Percentiles rank a stretch among this genome's conserved stretches.
Conservation (phyloP, 176 grass and related monocot species). For the Melocanna baccifera region DNA sequence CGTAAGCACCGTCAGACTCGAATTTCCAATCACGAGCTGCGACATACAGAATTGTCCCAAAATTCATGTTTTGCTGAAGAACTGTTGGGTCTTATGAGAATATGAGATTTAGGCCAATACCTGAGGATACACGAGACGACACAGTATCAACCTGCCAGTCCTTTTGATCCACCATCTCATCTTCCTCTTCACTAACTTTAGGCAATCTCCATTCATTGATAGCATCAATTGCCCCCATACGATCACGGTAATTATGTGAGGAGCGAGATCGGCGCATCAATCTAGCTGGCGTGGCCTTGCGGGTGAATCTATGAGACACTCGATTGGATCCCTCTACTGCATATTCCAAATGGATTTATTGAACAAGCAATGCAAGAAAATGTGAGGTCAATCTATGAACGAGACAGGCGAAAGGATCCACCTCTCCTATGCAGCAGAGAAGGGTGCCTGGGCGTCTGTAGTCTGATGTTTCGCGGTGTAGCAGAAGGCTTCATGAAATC, state of each 20-base stretch:
- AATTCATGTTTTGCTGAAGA: slow-evolving; percentile 21
- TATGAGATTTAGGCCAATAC: slow-evolving; percentile 37
- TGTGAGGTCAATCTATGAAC: background rate
- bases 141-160: slow-evolving; percentile 45
- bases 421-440: slow-evolving; percentile 39
- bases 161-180: slow-evolving; percentile 32
- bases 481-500: slow-evolving; percentile 40
- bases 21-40: slow-evolving; percentile 48
- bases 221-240: slow-evolving; percentile 43
- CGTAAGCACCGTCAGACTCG: slow-evolving; percentile 36
- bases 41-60: slow-evolving; percentile 12
- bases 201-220: slow-evolving; percentile 53
- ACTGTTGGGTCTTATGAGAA: slow-evolving; percentile 11
- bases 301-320: slow-evolving; percentile 40
- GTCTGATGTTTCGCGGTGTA: slow-evolving; percentile 36
- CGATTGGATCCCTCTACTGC: slow-evolving; percentile 40
- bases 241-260: slow-evolving; percentile 29
- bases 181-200: slow-evolving; percentile 55
- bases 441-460: slow-evolving; percentile 43
- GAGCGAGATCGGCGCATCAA: slow-evolving; percentile 43
- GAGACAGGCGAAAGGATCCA: slow-evolving; percentile 7
- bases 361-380: slow-evolving; percentile 24
- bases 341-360: slow-evolving; percentile 14
- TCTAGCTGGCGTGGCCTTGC: slow-evolving; percentile 45
- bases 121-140: slow-evolving; percentile 62